These are phyloP conservation scores for Chlamydomonas applanata DNA, from an alignment of 139 green algal species.

Conservation along the genomic window DNA sequence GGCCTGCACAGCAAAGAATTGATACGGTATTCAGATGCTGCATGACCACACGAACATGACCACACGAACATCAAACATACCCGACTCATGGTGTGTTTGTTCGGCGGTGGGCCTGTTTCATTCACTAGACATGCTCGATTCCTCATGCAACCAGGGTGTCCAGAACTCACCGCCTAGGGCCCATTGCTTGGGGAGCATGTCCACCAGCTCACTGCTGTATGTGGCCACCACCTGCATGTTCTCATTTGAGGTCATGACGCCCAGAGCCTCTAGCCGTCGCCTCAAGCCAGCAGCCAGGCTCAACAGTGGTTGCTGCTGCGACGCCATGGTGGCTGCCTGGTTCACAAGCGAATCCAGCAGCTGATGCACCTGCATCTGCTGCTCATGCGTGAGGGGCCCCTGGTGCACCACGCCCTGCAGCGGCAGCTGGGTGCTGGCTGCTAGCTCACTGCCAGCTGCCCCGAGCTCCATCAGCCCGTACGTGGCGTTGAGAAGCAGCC, in stretches of 20 bases:
- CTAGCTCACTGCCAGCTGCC: not conserved
- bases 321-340: constrained; percentile 17
- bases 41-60: too few relatives aligned
- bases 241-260: not conserved
- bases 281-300: constrained; percentile 18
- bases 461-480: constrained; percentile 41
- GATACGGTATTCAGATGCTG: too few relatives aligned
- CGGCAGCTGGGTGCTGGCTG: not conserved
- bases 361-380: constrained; percentile 11
- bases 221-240: constrained; percentile 17
- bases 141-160: too few relatives aligned
- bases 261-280: constrained; percentile 24
- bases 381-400: constrained; percentile 19
- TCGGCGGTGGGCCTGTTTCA: too few relatives aligned
- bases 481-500: constrained; percentile 32
- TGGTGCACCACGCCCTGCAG: not conserved
- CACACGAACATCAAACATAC: too few relatives aligned
- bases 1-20: too few relatives aligned
- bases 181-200: constrained; percentile 49
- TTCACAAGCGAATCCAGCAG: constrained; percentile 15
- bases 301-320: constrained; percentile 20
- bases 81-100: too few relatives aligned
- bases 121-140: too few relatives aligned
- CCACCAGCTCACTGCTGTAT: constrained; percentile 38
- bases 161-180: constrained; percentile 1